Conservation (phyloP, 169 alveolate genomes). For the Eimeria zaria region DNA sequence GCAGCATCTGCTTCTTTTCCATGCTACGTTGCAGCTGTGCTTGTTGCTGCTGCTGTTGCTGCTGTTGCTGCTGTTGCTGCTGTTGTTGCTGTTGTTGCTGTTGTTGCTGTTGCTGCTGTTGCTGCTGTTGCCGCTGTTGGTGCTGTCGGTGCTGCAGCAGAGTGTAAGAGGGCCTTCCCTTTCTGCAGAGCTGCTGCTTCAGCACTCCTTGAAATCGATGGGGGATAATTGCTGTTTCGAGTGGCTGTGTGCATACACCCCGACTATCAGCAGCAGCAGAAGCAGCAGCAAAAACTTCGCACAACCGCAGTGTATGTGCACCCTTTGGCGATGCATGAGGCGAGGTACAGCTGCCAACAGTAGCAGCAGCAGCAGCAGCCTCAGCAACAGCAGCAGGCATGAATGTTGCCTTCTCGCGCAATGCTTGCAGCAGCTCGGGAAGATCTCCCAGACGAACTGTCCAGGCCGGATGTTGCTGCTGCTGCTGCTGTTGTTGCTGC, state of each 20-base stretch:
- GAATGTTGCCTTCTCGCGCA: background rate
- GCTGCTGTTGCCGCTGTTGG: background rate
- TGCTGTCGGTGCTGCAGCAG: background rate
- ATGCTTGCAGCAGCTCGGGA: conserved; percentile 14
- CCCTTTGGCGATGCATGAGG: background rate
- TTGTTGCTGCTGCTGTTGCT: background rate
- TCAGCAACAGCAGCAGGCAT: background rate
- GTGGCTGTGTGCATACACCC: background rate
- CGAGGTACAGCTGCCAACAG: background rate
- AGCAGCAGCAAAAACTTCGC: conserved; percentile 19
- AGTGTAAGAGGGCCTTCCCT: conserved; percentile 29
- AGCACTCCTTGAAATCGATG: background rate
- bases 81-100: background rate
- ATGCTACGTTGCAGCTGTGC: background rate
- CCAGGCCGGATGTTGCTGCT: conserved; percentile 10
- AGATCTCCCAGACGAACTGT: conserved; percentile 30
- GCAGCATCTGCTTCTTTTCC: background rate
- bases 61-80: background rate
- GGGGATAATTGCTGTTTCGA: background rate
- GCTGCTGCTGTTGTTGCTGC: conserved; percentile 60
- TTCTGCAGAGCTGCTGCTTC: conserved; percentile 41
- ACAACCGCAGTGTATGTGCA: background rate
- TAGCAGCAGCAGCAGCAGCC: background rate
- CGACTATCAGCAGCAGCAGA: background rate
- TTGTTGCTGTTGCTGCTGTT: conserved; percentile 10